phyloP scores from a whole-genome alignment of 192 early-diverging fungal genomes.

The Umbelopsis sp. region DNA sequence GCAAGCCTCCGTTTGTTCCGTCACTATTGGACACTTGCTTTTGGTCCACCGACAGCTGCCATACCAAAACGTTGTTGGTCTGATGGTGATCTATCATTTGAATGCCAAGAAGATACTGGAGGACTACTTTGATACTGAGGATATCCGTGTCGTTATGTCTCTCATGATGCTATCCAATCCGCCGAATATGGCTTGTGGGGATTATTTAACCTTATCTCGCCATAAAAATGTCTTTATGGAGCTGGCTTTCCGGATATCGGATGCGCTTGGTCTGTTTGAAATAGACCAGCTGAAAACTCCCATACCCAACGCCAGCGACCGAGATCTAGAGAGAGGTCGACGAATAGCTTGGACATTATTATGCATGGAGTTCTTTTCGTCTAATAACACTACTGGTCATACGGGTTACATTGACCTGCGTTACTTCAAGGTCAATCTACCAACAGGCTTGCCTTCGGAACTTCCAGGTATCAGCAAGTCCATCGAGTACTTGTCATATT shows the following conservation, averaged over 20 bases:
- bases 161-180: conserved; percentile 31
- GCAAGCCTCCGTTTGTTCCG: conserved; percentile 24
- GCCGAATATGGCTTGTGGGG: conserved; percentile 15
- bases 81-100: conserved; percentile 24
- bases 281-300: conserved; percentile 12
- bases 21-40: conserved; percentile 30
- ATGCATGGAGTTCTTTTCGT: conserved; percentile 34
- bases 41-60: conserved; percentile 17
- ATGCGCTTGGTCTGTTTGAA: conserved; percentile 21
- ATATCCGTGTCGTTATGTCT: conserved; percentile 27
- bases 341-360: conserved; percentile 32
- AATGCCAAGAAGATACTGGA: conserved; percentile 26
- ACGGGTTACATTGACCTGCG: conserved; percentile 24
- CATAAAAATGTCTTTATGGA: conserved; percentile 3
- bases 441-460: conserved; percentile 10
- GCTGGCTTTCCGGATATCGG: conserved; percentile 17
- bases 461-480: background rate
- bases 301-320: background rate
- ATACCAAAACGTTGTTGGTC: background rate
- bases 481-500: conserved; percentile 25
- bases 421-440: conserved; percentile 31
- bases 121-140: conserved; percentile 31
- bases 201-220: conserved; percentile 11
- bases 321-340: conserved; percentile 21
- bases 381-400: conserved; percentile 18